Evolutionary conservation across 192 early-diverging fungal species (phyloP), one percentile per base, ranked within the genome.

Genomic region (Neocallimastix lanati): DNA sequence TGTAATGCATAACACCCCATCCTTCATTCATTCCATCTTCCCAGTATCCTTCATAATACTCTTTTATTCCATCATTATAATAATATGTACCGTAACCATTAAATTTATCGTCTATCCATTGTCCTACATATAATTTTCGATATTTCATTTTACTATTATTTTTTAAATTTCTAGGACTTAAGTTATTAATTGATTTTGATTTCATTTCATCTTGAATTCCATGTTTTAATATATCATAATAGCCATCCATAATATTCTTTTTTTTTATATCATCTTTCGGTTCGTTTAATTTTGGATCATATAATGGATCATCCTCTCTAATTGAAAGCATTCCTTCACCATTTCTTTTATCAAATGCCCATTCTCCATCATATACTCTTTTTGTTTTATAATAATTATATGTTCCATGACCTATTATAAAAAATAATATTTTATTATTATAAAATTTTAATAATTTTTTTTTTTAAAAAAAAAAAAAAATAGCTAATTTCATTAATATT

Each of bases 361-460:
- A 91, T 82, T 90, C 85, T n/a, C 90, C 90, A 84, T 89, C 84
- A 81, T 91, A 91, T 14, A 88, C 79, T 77, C 79, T 83, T 7
- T 86, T 87, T 1, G 82, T 83, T n/a, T 78, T 79, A 77, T 80
- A 80, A 83, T 88, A 89, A 80, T 80, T 82, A 81, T 90, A 86
- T 9, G 83, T 89, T 76, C 89, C 89, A 29, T 89, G 88, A 14
- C 89, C 89, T 91, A 30, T 25, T n/a, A n/a, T 21, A n/a, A 67
- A 13, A 38, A 9, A 33, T 33, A 33, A 6, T 33, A 33, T 33
- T 33, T 33, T 6, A 33, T 33, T 33, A 11, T 6, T 33, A 33
- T 6, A 6, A 33, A 6, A 33, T 33, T 33, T 33, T 33, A 33
- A 33, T 33, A 33, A 33, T 6, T 33, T 6, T 33, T 33, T n/a